A percentile compares a stretch with the other conserved stretches of the same genome.
Evolutionary conservation across 1,139 yeast species (phyloP).

Genomic region (Yamadazyma epiphylla): DNA sequence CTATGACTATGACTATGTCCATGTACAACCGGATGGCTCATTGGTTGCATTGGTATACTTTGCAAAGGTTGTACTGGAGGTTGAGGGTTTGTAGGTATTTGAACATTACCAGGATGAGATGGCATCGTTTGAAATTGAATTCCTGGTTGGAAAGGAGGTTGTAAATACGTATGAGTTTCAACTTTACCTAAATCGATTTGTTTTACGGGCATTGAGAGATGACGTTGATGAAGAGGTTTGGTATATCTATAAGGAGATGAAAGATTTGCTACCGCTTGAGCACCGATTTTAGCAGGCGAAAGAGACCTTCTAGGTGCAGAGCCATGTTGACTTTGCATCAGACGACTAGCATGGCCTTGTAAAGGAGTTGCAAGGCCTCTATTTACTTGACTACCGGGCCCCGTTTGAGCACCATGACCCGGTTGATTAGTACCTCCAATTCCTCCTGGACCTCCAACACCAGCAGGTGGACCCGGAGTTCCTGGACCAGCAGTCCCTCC

Average conservation of each 20-base stretch:
- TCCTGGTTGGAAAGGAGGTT: too few species aligned
- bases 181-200: conserved; percentile 13
- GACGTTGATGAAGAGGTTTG: conserved; percentile 33
- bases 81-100: too few species aligned
- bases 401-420: conserved; percentile 2
- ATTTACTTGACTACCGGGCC: conserved; percentile 1
- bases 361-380: conserved; percentile 12
- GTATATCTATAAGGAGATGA: conserved; percentile 27
- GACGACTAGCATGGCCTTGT: too few species aligned
- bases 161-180: conserved; percentile 9
- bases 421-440: too few species aligned
- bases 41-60: too few species aligned
- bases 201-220: conserved; percentile 40
- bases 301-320: conserved; percentile 23
- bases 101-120: not conserved
- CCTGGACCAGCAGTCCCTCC: conserved; percentile 4
- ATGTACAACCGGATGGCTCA: too few species aligned
- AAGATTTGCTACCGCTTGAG: conserved; percentile 63
- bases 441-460: not conserved
- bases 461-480: not conserved
- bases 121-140: not conserved
- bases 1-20: too few species aligned
- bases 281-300: conserved; percentile 73
- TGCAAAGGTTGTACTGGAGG: too few species aligned
- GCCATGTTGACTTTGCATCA: too few species aligned